Base-by-base conservation (phyloP, 257 asterid species). In the Jasminum sambac region DNA sequence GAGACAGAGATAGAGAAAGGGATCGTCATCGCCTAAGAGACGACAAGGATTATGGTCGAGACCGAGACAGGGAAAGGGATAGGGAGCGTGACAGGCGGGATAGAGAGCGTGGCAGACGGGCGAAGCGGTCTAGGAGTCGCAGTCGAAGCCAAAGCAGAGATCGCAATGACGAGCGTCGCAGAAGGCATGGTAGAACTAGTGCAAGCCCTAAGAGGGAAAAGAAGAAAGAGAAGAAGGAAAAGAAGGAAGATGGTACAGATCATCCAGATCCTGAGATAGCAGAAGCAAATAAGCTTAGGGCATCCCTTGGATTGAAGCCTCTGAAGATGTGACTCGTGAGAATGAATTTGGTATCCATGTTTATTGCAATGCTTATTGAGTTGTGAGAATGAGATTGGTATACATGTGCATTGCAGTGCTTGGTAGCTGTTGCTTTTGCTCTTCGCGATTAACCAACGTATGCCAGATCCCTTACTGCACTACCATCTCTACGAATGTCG, bases 201-300 rank as follows among this genome's bases (percentile, higher is more conserved):
- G 67, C 79, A 13, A 93, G 97, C 43, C 96, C 97, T 55, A 86
- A 87, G 78, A 77, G 90, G 72, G 86, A 84, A 69, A 86, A 84
- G 86, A 91, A 91, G 92, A 89, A 85, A 76, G 92, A 90, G 80
- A 91, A 88, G 82, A 85, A 83, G 81, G 92, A 82, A 50, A 89
- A 69, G 89, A 85, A 76, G 73, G 96, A 84, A 30, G 98, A 89
- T 61, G 96, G 98, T 40, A 89, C 97, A 0, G 99, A 95, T 74
- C 99, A 91, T 85, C 96, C 97, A 1, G 98, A 95, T 77, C 98
- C 99, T 36, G 99, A 95, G 87, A 95, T 95, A 72, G 99, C 99
- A 0, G 96, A 88, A 79, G 84, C 83, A 30, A 95, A 95, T 78
- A 82, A 89, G 83, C 59, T 95, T 23, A 79, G 97, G 25, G 96